phyloP scores from a whole-genome alignment of 345 rosid genomes.

The Cardiospermum halicacabum region DNA sequence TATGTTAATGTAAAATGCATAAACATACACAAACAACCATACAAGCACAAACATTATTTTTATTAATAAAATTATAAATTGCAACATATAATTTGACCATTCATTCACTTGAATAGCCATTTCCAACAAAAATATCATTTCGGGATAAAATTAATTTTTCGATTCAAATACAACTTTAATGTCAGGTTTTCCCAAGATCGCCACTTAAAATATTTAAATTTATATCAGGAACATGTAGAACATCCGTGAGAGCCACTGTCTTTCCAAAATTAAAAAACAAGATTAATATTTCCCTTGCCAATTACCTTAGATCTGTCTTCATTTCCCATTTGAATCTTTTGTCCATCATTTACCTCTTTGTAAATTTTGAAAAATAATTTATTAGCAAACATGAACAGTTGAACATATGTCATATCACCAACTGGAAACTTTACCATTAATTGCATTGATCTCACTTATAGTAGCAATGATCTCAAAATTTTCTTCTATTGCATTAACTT shows the following conservation, averaged over 20 bases:
- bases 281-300: neutral
- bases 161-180: neutral
- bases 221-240: neutral
- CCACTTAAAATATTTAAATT: neutral
- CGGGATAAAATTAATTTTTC: neutral
- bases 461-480: neutral
- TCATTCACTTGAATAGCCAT: neutral
- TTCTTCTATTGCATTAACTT: neutral
- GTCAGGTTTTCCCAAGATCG: neutral
- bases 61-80: neutral
- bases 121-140: neutral
- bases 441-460: neutral
- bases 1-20: neutral
- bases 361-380: neutral
- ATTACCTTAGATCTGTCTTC: neutral
- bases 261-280: neutral
- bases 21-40: neutral
- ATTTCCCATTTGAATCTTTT: neutral
- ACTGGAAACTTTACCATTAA: neutral
- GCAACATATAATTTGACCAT: neutral
- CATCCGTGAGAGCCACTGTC: neutral
- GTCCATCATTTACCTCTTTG: neutral
- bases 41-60: neutral
- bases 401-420: neutral
- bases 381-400: neutral